Evolutionary conservation across 2,329 filamentous ascomycete genomes (phyloP), one percentile per base, ranked within the genome.

Genomic region (Coniochaeta pulveracea): DNA sequence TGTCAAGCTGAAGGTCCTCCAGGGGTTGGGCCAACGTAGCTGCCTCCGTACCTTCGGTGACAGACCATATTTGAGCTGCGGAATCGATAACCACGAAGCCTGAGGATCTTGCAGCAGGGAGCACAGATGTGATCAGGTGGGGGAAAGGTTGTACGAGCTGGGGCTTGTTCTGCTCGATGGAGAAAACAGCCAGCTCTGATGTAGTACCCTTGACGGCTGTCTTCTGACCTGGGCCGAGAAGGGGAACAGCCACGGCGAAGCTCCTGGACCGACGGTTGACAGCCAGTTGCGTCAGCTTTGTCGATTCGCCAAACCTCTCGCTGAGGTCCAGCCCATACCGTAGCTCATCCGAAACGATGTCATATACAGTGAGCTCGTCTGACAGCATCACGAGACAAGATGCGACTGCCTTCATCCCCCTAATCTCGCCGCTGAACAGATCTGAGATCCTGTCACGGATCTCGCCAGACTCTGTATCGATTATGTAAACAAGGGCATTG

Each of bases 51-150:
- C 70, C 70, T 49, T 80, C 72, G 23, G 65, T 62, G 22, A 76
- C 50, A 18, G 69, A 71, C 58, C 75, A 76, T 24, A 93, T 63
- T 46, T 83, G 79, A 10, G 85, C 84, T 1, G 73, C 66, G n/a
- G 79, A 69, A 50, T 93, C 85, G 5, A 94, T 56, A 8, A 80
- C 60, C 24, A 91, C 61, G 51, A 85, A 94, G 4, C 85, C 85
- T 28, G 73, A 76, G 2, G 75, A 72, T 14, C 66, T 66, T 10
- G 69, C 62, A 14, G 73, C 67, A 3, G 83, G 68, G 3, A 85
- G 60, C 2, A 94, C 56, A 10, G 79, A 75, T 15, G 80, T 72
- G 9, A 85, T 71, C 15, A 73, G 58, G 36, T 68, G 63, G 3
- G 71, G 61, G 8, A 72, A 69, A 18, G 59, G 62, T 40, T 73